Evolutionary conservation across 2,329 filamentous ascomycete species (phyloP).

Genomic region (Mollisiaceae sp.): DNA sequence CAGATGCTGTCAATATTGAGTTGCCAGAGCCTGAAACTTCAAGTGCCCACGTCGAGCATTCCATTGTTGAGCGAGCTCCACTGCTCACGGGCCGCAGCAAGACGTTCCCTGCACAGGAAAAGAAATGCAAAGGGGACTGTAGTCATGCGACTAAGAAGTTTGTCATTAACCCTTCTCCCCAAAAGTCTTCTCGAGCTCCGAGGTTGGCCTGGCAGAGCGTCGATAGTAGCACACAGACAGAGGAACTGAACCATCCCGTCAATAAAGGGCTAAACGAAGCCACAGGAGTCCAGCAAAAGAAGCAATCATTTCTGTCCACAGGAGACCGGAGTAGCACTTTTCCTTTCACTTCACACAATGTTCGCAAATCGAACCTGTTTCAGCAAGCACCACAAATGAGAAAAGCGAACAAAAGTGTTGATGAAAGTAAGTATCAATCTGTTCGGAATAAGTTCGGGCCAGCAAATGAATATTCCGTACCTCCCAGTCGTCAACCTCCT

Average conservation of each 20-base stretch:
- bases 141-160: not conserved
- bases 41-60: not conserved
- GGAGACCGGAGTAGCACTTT: slow-evolving; percentile 22
- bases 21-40: not conserved
- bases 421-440: slow-evolving; percentile 3
- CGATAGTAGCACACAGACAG: slow-evolving; percentile 17
- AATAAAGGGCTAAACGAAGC: not conserved
- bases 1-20: not conserved
- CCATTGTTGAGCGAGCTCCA: slow-evolving; percentile 14
- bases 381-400: slow-evolving; percentile 10
- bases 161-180: not conserved
- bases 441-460: not conserved
- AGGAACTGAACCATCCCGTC: not conserved
- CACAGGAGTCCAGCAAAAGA: not conserved
- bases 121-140: slow-evolving; percentile 19
- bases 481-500: slow-evolving; percentile 6
- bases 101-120: slow-evolving; percentile 18
- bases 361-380: not conserved
- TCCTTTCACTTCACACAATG: slow-evolving; percentile 6
- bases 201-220: slow-evolving; percentile 17
- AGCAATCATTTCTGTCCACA: slow-evolving; percentile 9
- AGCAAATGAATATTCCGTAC: not conserved
- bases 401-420: slow-evolving; percentile 15
- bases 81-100: slow-evolving; percentile 14
- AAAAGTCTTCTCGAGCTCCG: slow-evolving; percentile 14